phyloP scores from a whole-genome alignment of 345 rosid species.

The Gossypium sturtianum region DNA sequence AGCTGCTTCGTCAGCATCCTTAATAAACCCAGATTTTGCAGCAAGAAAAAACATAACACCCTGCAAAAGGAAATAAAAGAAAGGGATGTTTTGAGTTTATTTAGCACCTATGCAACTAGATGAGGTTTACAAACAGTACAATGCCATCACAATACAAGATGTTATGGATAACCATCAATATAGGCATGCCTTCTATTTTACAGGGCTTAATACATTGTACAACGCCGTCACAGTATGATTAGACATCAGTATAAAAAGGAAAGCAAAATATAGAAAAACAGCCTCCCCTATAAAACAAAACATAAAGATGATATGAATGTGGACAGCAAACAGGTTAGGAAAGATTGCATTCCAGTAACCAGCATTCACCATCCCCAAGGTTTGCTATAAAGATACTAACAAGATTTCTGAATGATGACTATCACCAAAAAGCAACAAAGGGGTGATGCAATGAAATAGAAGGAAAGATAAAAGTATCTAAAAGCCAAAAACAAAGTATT shows the following conservation, averaged over 20 bases:
- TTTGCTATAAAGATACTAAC: background rate
- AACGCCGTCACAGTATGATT: background rate
- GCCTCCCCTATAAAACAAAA: background rate
- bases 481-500: background rate
- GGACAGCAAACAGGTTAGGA: background rate
- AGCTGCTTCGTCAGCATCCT: slow-evolving; percentile 82
- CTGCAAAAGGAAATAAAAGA: slow-evolving; percentile 33
- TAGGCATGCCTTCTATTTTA: background rate
- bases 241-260: background rate
- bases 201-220: background rate
- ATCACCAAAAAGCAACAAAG: slow-evolving; percentile 8
- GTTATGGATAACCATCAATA: background rate
- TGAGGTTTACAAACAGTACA: background rate
- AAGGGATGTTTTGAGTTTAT: background rate
- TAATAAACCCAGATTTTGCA: slow-evolving; percentile 81
- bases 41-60: slow-evolving; percentile 95
- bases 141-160: background rate
- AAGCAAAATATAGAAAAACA: background rate
- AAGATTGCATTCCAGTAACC: background rate
- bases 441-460: background rate
- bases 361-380: background rate
- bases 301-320: background rate
- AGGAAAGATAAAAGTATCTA: background rate
- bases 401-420: background rate
- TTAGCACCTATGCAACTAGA: background rate